Base-by-base conservation (phyloP, 2,329 filamentous ascomycete genomes). In the Penicillium palitans region DNA sequence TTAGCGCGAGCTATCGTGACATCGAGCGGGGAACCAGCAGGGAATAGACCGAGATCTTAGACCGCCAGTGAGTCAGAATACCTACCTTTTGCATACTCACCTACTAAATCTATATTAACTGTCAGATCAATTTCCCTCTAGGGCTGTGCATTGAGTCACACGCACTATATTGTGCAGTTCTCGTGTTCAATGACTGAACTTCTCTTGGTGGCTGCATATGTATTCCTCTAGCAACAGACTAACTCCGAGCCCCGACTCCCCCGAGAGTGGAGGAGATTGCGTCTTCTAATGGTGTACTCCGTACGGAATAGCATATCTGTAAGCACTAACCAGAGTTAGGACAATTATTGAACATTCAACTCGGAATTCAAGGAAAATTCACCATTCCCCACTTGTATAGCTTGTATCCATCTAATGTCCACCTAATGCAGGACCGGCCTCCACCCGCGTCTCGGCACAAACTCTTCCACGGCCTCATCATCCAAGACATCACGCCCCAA, bases 381-480 rank as follows among this genome's bases (percentile, higher is more conserved):
- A 33, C 31, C 31, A 33, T 33, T 15, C 12, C 2, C 31, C 39
- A 37, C 17, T 27, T 31, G 33, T 40, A 49, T 41, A 49, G 24
- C 25, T 55, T 31, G 17, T 39, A 17, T 48, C 31, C 27, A 29
- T 40, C 29, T 10, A 9, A 31, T 47, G 13, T 35, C 33, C 15
- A 17, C 33, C 51, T 40, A 40, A 40, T 40, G 37, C 37, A 74
- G 42, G 41, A 77, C 67, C 24, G 74, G 61, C 58, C 67, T 80
- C 87, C 87, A 90, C 6, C 85, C 85, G 67, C 81, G 84, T 54
- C 87, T 77, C 5, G 79, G 79, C 6, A 82, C 69, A 69, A 84
- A 90, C 1, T 78, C 80, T 21, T 76, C 69, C 2, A 90, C 83
- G 0, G 81, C 81, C 65, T 89, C 86, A 64, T 90, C 86, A 24